Conservation (phyloP, 805 yeast species). For the Kodamaea laetipori region DNA sequence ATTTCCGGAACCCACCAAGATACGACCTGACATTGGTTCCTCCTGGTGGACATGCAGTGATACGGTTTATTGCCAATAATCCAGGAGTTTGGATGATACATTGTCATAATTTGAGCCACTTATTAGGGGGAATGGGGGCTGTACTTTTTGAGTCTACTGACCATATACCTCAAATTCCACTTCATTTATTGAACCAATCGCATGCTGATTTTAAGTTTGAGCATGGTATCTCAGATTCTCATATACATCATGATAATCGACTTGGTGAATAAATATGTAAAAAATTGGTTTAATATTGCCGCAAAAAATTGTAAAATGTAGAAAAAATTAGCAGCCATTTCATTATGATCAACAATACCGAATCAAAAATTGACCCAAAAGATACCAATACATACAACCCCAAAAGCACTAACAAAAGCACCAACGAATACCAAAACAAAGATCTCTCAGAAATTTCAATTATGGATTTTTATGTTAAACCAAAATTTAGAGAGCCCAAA, state of each 20-base stretch:
- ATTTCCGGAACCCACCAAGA: conserved; percentile 25
- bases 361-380: too few species aligned
- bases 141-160: conserved; percentile 20
- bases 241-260: conserved; percentile 11
- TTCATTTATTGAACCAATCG: conserved; percentile 6
- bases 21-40: conserved; percentile 31
- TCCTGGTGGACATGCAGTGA: conserved; percentile 35
- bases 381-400: too few species aligned
- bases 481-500: neutral
- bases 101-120: conserved; percentile 38
- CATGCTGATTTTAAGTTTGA: conserved; percentile 16
- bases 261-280: conserved; percentile 1
- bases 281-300: too few species aligned
- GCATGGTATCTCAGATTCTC: conserved; percentile 6
- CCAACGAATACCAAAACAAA: neutral
- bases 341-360: neutral
- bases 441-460: neutral
- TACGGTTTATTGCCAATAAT: conserved; percentile 34
- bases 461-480: conserved; percentile 1
- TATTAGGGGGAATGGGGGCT: conserved; percentile 36
- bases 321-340: conserved; percentile 7
- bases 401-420: neutral
- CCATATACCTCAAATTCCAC: conserved; percentile 16
- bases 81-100: conserved; percentile 37
- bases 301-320: too few species aligned